Percentiles rank a stretch among this genome's conserved stretches.
Conservation (phyloP, 768 basidiomycete genomes). For the Scleroderma bovista region DNA sequence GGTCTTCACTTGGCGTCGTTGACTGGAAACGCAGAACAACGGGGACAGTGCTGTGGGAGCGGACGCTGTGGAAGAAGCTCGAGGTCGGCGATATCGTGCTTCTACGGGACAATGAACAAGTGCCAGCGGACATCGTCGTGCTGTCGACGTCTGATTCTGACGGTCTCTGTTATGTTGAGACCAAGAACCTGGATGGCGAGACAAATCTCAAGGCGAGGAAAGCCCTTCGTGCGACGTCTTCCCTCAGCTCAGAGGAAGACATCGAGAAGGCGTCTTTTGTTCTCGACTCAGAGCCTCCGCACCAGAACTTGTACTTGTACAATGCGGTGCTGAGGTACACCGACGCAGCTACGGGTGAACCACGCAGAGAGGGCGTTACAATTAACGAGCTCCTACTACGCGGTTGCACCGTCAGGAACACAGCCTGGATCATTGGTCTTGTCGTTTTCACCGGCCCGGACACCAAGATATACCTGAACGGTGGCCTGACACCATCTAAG, state of each 20-base stretch:
- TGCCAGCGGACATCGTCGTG: conserved; percentile 93
- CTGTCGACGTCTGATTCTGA: conserved; percentile 89
- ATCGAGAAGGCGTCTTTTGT: conserved; percentile 81
- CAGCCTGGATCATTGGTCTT: conserved; percentile 88
- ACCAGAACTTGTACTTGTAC: conserved; percentile 89
- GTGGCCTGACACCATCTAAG: conserved; percentile 93
- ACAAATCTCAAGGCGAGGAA: conserved; percentile 91
- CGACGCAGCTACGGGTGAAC: conserved; percentile 44
- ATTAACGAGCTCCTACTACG: conserved; percentile 93
- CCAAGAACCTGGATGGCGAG: conserved; percentile 97
- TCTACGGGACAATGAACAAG: conserved; percentile 89
- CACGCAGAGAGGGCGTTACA: conserved; percentile 63
- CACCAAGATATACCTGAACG: conserved; percentile 89
- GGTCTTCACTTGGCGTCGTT: conserved; percentile 64
- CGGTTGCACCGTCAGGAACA: conserved; percentile 87
- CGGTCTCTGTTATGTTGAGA: conserved; percentile 92
- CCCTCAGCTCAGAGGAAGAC: conserved; percentile 82
- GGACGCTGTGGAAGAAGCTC: conserved; percentile 97
- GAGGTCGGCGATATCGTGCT: conserved; percentile 96
- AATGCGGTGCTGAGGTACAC: conserved; percentile 79
- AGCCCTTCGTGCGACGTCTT: conserved; percentile 68
- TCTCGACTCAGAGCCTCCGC: conserved; percentile 90
- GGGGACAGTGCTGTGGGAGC: conserved; percentile 84
- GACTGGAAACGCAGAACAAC: conserved; percentile 65
- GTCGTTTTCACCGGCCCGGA: conserved; percentile 92